Conservation (phyloP, 2,329 filamentous ascomycete species). For the Epichloe bromicola region DNA sequence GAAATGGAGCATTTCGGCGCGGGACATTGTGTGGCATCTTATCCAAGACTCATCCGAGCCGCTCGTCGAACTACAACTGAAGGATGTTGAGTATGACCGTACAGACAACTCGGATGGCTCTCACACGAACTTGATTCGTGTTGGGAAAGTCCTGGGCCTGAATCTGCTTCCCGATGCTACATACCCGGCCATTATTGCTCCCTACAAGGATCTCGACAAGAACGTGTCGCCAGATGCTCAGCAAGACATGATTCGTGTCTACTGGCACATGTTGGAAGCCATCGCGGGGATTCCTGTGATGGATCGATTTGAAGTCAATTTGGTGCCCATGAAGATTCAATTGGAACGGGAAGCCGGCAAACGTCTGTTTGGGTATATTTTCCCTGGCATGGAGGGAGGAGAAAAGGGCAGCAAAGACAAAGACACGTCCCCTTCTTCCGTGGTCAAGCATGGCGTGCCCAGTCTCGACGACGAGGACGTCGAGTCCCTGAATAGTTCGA, state of each 20-base stretch:
- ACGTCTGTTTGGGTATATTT: conserved; percentile 92
- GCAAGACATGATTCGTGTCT: conserved; percentile 79
- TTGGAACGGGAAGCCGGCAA: conserved; percentile 87
- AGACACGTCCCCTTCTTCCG: conserved; percentile 51
- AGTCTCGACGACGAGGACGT: conserved; percentile 24
- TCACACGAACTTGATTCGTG: conserved; percentile 82
- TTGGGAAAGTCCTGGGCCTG: conserved; percentile 75
- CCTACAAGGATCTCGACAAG: conserved; percentile 62
- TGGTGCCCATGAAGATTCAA: conserved; percentile 89
- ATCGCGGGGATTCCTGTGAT: conserved; percentile 96
- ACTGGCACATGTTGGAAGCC: conserved; percentile 96
- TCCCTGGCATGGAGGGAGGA: conserved; percentile 64
- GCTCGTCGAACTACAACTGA: conserved; percentile 83
- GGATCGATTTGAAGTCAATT: conserved; percentile 88
- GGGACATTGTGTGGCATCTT: conserved; percentile 95
- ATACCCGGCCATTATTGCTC: conserved; percentile 91
- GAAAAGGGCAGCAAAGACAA: conserved; percentile 41
- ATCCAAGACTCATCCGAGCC: conserved; percentile 78
- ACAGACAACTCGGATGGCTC: conserved; percentile 96
- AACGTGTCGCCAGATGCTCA: conserved; percentile 27
- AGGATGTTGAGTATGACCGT: conserved; percentile 82
- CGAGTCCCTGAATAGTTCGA: conserved; percentile 29
- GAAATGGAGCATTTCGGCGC: conserved; percentile 86
- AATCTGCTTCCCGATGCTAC: conserved; percentile 84
- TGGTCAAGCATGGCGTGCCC: conserved; percentile 26